Evolutionary conservation across 169 alveolate genomes (phyloP).

Genomic region (Plasmodium blacklocki): DNA sequence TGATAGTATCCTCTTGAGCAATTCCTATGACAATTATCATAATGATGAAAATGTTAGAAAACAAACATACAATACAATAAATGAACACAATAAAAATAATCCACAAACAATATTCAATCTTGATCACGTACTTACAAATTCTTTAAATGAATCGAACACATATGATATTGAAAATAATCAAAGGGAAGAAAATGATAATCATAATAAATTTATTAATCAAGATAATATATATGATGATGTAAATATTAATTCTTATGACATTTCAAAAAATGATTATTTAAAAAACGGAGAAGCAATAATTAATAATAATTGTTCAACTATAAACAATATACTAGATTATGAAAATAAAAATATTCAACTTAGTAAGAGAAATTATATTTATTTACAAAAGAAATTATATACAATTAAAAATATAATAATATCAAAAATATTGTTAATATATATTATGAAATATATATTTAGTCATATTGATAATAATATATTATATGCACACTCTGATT

Average conservation of each 20-base stretch:
- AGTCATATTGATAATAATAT: constrained; percentile 63
- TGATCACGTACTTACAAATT: no score
- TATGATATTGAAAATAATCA: no score
- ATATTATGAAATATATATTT: constrained; percentile 62
- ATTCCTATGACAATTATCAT: no score
- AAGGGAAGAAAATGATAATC: background rate
- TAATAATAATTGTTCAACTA: background rate
- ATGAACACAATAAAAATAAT: no score
- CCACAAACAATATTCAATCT: no score
- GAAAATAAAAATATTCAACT: constrained; percentile 3
- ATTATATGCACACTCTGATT: constrained; percentile 66
- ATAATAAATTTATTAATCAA: background rate
- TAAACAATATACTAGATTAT: background rate
- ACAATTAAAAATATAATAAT: constrained; percentile 27
- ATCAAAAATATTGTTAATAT: constrained; percentile 26
- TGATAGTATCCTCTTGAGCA: no score
- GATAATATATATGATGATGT: background rate
- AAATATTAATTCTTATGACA: background rate
- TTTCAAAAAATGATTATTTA: background rate
- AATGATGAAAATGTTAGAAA: no score
- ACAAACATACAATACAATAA: no score
- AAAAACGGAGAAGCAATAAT: background rate
- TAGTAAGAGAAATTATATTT: constrained; percentile 11
- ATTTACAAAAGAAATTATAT: constrained; percentile 18
- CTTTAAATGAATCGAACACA: no score